Evolutionary conservation across 192 early-diverging fungal species (phyloP), one percentile per base, ranked within the genome.

Genomic region (Cetraspora pellucida): DNA sequence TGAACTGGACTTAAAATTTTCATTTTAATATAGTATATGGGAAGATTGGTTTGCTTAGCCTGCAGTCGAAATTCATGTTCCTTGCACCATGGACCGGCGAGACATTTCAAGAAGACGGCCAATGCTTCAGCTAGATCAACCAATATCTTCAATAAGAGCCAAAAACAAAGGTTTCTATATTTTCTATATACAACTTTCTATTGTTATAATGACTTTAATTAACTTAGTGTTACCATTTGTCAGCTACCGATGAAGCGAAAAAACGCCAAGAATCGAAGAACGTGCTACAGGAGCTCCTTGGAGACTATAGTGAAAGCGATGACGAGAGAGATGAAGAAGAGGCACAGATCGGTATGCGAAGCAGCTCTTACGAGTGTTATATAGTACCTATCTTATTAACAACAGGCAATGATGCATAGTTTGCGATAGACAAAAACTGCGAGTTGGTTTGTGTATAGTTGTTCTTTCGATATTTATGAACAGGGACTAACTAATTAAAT

Each of bases 241-340:
- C 46, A 68, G 66, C 66, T 68, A 44, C 45, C 7, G 66, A 68
- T 49, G 66, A 68, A 68, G 66, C 66, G 27, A 68, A 45, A 47
- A 68, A 68, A 49, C 43, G 31, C 13, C 44, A 68, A 68, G 66
- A 68, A 68, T 45, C 66, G 21, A 68, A 68, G 46, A 68, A 68
- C 25, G 45, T 49, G 23, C 46, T 68, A 27, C 66, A 68, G 14
- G 66, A 23, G 14, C 45, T 68, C 5, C 66, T 68, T 23, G 66
- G 66, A 14, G 66, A 45, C 3, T 68, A 68, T 68, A 68, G 66
- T 13, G 66, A 68, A 14, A 68, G 66, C 28, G 66, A 68, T 13
- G 66, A 68, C 23, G 66, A 68, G 43, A 27, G 27, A n/a, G 45
- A 68, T n/a, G 66, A 68, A 10, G 21, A 45, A 47, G 45, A 47